Evolutionary conservation across 352 stramenopile genomes (phyloP), one percentile per base, ranked within the genome.

Genomic region (Phytopythium vexans): DNA sequence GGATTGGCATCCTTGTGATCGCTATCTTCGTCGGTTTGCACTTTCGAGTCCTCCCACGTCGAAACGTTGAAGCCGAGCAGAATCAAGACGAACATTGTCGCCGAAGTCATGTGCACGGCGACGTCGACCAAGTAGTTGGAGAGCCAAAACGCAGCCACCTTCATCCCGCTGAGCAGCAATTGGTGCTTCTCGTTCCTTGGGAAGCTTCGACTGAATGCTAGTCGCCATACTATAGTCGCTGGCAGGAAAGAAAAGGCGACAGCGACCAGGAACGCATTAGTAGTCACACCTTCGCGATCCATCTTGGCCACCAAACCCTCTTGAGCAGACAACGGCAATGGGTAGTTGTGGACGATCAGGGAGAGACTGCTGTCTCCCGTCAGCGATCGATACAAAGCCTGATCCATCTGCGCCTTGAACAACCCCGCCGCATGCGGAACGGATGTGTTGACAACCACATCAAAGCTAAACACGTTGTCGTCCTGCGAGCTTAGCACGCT

Each of bases 121-220:
- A 96, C 65, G 52, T 98, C 94, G 74, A 89, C 98, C 11, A 87
- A 49, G 55, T 89, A 97, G 39, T 95, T 98, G n/a, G 89, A 86
- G 1, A 95, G 41, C 96, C 96, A 99, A 64, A 98, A 99, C 3
- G 89, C 77, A 0, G 60, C 61, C n/a, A 97, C 70, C 16, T 75
- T 77, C 9, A 96, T 92, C 16, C 96, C 96, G 6, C 82, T 88
- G 32, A 99, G 91, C 65, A 70, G 86, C 58, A 95, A 84, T 57
- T 95, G 80, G 77, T 98, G 94, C 67, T 98, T 98, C 15, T 85
- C 82, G 63, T 96, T 97, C 27, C 56, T 47, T 1, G 38, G 15
- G 15, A n/a, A 79, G 77, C 92, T 79, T 42, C 63, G 70, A 48
- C 98, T 94, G 40, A 89, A 78, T 15, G 99, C 96, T 9, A 99